Evolutionary conservation across 208 protist genomes (phyloP).

Genomic region (Leishmania turanica): DNA sequence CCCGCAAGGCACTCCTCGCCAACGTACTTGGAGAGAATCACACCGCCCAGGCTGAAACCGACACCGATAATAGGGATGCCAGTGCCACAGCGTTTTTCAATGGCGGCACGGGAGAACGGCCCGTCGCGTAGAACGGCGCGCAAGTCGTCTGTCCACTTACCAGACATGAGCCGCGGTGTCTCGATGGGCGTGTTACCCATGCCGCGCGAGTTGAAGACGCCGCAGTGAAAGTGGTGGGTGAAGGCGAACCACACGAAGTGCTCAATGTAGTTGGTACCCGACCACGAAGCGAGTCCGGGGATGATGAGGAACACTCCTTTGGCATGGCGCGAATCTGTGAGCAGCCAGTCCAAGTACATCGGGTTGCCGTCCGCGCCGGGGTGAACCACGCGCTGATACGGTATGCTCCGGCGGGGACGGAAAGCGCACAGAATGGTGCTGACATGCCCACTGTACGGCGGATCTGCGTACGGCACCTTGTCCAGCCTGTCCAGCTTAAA

Average conservation of each 20-base stretch:
- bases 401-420: slow-evolving; percentile 38
- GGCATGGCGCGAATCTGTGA: slow-evolving; percentile 12
- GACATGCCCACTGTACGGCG: slow-evolving; percentile 60
- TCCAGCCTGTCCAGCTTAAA: slow-evolving; percentile 42
- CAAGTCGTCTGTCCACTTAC: slow-evolving; percentile 67
- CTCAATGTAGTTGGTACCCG: slow-evolving; percentile 75
- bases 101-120: slow-evolving; percentile 25
- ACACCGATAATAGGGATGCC: slow-evolving; percentile 40
- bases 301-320: slow-evolving; percentile 66
- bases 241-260: slow-evolving; percentile 58
- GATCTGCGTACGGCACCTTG: slow-evolving; percentile 40
- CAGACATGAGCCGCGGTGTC: slow-evolving; percentile 68
- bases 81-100: slow-evolving; percentile 34
- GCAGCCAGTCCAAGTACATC: slow-evolving; percentile 72
- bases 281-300: slow-evolving; percentile 76
- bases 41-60: slow-evolving; percentile 78
- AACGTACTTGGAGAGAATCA: slow-evolving; percentile 69
- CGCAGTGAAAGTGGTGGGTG: slow-evolving; percentile 54
- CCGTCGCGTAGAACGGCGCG: slow-evolving; percentile 36
- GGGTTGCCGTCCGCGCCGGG: slow-evolving; percentile 66
- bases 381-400: slow-evolving; percentile 46
- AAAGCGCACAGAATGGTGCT: slow-evolving; percentile 71
- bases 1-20: slow-evolving; percentile 49
- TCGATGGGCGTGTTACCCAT: slow-evolving; percentile 74
- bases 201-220: slow-evolving; percentile 70